These are phyloP conservation scores for Amaranthus hypochondriacus DNA, from an alignment of 148 eudicot genomes.

Conservation along the genomic window DNA sequence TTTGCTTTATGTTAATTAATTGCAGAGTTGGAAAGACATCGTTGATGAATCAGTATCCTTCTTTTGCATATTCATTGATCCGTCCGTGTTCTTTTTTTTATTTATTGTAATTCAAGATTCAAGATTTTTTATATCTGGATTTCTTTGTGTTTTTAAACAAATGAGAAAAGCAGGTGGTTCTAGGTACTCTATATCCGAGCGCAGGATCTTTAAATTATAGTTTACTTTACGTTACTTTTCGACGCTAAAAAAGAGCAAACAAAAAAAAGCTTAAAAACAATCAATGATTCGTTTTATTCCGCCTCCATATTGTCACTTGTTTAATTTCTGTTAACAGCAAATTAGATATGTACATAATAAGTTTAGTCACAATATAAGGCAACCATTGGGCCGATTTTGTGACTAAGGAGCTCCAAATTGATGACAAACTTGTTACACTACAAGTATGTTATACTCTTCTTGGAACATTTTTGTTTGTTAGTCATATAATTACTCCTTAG, in stretches of 20 bases:
- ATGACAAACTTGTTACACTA: conserved; percentile 48
- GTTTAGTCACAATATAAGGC: conserved; percentile 79
- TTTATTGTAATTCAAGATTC: neutral
- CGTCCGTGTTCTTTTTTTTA: neutral
- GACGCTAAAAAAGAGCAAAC: no score
- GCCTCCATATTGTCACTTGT: no score
- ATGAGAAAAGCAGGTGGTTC: neutral
- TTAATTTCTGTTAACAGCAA: conserved; percentile 10
- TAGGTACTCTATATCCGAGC: neutral
- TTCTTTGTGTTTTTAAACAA: neutral
- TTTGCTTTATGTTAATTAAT: conserved; percentile 7
- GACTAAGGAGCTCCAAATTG: conserved; percentile 69
- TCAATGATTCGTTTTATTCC: no score
- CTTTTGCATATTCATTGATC: neutral
- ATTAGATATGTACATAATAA: conserved; percentile 64
- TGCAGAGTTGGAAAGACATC: conserved; percentile 75
- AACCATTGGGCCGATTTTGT: conserved; percentile 87
- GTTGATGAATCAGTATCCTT: conserved; percentile 87
- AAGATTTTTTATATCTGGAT: neutral
- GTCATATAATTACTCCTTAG: no score
- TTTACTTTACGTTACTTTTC: no score
- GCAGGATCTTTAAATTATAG: no score
- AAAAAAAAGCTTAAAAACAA: no score
- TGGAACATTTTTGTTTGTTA: neutral
- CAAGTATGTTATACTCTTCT: conserved; percentile 40